Evolutionary conservation across 2,329 filamentous ascomycete genomes (phyloP).

Genomic region (Microsporum audouinii): DNA sequence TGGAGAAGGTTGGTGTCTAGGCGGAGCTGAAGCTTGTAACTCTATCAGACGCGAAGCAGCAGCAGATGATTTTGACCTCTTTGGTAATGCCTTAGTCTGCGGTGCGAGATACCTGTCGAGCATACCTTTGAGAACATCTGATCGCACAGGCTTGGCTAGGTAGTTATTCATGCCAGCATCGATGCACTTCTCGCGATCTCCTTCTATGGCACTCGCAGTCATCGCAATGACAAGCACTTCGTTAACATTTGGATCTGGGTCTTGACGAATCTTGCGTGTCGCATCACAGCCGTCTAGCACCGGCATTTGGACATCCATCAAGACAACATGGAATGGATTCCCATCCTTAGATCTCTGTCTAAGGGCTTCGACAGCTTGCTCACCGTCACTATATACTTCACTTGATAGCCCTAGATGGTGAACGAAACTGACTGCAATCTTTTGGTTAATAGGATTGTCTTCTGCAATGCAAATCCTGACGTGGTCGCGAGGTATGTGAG

Average conservation of each 20-base stretch:
- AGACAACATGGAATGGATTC: slow-evolving; percentile 71
- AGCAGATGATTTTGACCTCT: neutral
- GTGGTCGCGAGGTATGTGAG: slow-evolving; percentile 60
- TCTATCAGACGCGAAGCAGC: neutral
- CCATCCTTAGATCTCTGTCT: slow-evolving; percentile 58
- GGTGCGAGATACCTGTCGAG: slow-evolving; percentile 56
- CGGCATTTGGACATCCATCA: slow-evolving; percentile 97
- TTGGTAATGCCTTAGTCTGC: slow-evolving; percentile 18
- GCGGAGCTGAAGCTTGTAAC: neutral
- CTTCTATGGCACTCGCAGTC: slow-evolving; percentile 90
- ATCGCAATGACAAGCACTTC: slow-evolving; percentile 90
- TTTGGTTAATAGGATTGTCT: slow-evolving; percentile 89
- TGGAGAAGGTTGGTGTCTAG: neutral
- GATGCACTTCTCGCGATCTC: slow-evolving; percentile 89
- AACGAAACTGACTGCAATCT: slow-evolving; percentile 85
- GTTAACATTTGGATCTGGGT: slow-evolving; percentile 62
- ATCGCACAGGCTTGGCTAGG: slow-evolving; percentile 86
- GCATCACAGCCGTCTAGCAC: slow-evolving; percentile 87
- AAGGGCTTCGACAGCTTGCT: slow-evolving; percentile 79
- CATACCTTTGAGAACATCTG: slow-evolving; percentile 74
- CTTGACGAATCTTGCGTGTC: slow-evolving; percentile 68
- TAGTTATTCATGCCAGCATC: slow-evolving; percentile 97
- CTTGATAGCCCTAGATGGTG: slow-evolving; percentile 75
- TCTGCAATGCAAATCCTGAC: slow-evolving; percentile 87
- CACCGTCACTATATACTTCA: slow-evolving; percentile 80